A percentile compares a stretch with the other conserved stretches of the same genome.
phyloP scores from a whole-genome alignment of 2,329 filamentous ascomycete genomes.

The Alternaria gaisen region DNA sequence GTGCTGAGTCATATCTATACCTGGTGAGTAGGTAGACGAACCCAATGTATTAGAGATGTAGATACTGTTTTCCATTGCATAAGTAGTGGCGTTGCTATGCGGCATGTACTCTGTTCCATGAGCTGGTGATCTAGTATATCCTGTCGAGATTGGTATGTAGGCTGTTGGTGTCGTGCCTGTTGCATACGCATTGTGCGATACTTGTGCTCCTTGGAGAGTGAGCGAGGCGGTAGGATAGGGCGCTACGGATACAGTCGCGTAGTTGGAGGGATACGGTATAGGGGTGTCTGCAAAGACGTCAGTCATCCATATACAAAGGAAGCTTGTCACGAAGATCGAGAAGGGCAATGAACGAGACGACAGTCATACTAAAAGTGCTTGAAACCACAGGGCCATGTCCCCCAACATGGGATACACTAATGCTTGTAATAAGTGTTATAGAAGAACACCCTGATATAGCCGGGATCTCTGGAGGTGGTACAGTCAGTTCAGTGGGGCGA shows the following conservation, averaged over 20 bases:
- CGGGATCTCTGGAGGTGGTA: not conserved
- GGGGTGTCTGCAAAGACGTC: not conserved
- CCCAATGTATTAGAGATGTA: not conserved
- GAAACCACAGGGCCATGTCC: not conserved
- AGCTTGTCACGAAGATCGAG: not conserved
- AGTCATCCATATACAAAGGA: not conserved
- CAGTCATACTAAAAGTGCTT: not conserved
- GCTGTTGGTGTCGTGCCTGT: not conserved
- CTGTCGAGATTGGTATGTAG: not conserved
- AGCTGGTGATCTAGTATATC: not conserved
- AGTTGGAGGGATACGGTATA: not conserved
- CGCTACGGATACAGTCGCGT: not conserved
- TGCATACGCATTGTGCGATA: not conserved
- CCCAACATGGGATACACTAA: not conserved
- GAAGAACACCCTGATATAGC: not conserved
- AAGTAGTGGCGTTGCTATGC: not conserved
- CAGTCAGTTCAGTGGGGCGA: not conserved
- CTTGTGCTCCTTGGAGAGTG: not conserved
- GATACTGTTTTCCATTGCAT: not conserved
- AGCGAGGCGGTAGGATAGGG: not conserved
- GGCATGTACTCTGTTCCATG: not conserved
- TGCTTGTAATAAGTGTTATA: not conserved
- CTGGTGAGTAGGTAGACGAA: not conserved
- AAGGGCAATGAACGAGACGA: not conserved
- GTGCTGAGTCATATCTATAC: not conserved